Base-by-base conservation (phyloP, 73 alveolate species). In the Blepharisma stoltei region DNA sequence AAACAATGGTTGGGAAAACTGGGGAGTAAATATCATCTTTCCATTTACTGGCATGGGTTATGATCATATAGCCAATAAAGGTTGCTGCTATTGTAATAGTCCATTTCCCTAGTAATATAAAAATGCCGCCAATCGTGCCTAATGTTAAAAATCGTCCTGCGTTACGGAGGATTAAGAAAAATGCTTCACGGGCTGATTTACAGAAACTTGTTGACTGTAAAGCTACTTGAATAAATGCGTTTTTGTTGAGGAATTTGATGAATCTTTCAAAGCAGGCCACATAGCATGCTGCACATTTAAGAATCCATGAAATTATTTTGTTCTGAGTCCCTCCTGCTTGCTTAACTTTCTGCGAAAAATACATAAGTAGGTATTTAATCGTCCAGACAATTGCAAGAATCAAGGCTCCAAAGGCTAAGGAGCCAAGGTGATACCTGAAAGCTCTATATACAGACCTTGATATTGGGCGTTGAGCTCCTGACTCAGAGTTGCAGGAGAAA, bases 401-500 rank as follows among this genome's bases (percentile, higher is more conserved):
- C 78, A 95, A 86, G 55, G 98, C 77, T 8, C 99, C 99, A 83
- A 97, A 97, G 9, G 99, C 99, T 18, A 97, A 73, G 1, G 99
- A 93, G 55, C 99, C 99, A 49, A 94, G 82, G 78, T 97, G 99
- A 87, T 95, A 97, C 86, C 97, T 88, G 78, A 92, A 86, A 23
- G 95, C 96, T 88, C 99, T 88, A 75, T 86, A 91, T 46, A 95
- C 54, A 43, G 98, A 91, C 21, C 70, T 70, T 38, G 91, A 69
- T 7, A 93, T 84, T 7, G 94, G 82, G 27, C 95, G 95, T 46
- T 89, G 91, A 23, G 95, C 98, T 54, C 92, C 93, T 48, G 98
- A 91, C 32, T 90, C 97, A 81, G 93, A 94, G 32, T 91, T 89
- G 83, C 88, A 91, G 52, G 95, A 83, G 93, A 97, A 97, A 76